Percentiles rank a stretch among this genome's conserved stretches.
Evolutionary conservation across 2,329 filamentous ascomycete genomes (phyloP).

Genomic region (Magnaporthiopsis incrustans): DNA sequence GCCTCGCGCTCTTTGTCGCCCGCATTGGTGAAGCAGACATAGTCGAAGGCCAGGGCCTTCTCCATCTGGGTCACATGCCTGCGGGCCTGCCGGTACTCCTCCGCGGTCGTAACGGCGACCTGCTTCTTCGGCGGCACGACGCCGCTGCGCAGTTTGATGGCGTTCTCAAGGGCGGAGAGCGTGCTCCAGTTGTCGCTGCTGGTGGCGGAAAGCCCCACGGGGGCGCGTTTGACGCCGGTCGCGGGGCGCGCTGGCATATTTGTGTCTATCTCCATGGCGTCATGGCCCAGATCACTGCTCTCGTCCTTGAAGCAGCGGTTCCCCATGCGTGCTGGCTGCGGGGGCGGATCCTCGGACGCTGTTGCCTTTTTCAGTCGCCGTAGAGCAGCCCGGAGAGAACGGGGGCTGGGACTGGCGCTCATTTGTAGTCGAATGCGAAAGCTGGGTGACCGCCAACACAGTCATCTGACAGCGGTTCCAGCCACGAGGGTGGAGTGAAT

Average conservation of each 20-base stretch:
- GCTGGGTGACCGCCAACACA: neutral
- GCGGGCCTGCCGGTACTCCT: slow-evolving; percentile 24
- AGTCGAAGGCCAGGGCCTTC: slow-evolving; percentile 31
- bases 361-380: no score
- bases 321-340: neutral
- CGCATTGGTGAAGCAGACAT: slow-evolving; percentile 23
- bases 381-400: no score
- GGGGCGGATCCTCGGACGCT: no score
- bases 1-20: slow-evolving; percentile 27
- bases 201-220: neutral
- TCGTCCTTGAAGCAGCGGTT: slow-evolving; percentile 1
- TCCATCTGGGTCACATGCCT: slow-evolving; percentile 24
- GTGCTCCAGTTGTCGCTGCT: slow-evolving; percentile 6
- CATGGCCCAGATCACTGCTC: neutral
- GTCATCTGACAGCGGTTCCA: neutral
- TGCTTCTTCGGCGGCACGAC: neutral
- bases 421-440: neutral
- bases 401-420: neutral
- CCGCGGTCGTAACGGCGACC: neutral
- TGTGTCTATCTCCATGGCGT: neutral
- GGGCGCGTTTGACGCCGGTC: neutral
- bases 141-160: neutral
- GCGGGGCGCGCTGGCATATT: no score
- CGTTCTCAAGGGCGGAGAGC: slow-evolving; percentile 4
- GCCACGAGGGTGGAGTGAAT: neutral